A percentile compares a stretch with the other conserved stretches of the same genome.
Conservation (phyloP, 257 asterid species). For the Cruciata laevipes region DNA sequence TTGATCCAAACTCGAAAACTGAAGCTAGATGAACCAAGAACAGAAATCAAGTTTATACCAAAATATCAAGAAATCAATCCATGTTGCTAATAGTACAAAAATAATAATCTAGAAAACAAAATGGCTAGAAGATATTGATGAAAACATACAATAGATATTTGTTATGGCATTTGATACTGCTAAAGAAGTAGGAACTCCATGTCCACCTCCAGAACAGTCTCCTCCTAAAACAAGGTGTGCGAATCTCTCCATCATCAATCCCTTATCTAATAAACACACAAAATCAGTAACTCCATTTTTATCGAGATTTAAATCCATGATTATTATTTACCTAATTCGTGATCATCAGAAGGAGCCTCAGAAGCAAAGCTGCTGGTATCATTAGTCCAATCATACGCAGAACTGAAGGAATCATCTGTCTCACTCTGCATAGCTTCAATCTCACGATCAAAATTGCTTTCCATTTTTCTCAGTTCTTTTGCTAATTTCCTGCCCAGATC, state of each 20-base stretch:
- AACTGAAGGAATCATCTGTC: conserved; percentile 33
- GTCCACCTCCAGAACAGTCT: conserved; percentile 94
- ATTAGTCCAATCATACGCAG: no score
- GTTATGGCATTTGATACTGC: conserved; percentile 86
- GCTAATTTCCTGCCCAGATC: no score
- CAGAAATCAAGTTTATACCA: no score
- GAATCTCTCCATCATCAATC: conserved; percentile 91
- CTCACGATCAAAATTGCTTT: no score
- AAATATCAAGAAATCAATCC: no score
- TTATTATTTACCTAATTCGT: conserved; percentile 20
- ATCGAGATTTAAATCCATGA: no score
- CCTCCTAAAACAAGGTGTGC: conserved; percentile 77
- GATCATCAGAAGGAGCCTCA: conserved; percentile 41
- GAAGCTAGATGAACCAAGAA: conserved; percentile 48
- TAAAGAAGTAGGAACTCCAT: conserved; percentile 73
- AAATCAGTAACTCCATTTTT: no score
- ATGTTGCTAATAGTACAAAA: no score
- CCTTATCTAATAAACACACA: conserved; percentile 34
- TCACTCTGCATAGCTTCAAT: not conserved
- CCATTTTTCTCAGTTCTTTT: conserved; percentile 10
- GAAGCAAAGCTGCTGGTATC: conserved; percentile 29
- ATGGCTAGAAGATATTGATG: no score
- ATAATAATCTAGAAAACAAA: no score
- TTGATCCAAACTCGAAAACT: conserved; percentile 71
- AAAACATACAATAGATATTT: conserved; percentile 63